Evolutionary conservation across 306 rosid genomes (phyloP).

Genomic region (Acmispon strigosus): DNA sequence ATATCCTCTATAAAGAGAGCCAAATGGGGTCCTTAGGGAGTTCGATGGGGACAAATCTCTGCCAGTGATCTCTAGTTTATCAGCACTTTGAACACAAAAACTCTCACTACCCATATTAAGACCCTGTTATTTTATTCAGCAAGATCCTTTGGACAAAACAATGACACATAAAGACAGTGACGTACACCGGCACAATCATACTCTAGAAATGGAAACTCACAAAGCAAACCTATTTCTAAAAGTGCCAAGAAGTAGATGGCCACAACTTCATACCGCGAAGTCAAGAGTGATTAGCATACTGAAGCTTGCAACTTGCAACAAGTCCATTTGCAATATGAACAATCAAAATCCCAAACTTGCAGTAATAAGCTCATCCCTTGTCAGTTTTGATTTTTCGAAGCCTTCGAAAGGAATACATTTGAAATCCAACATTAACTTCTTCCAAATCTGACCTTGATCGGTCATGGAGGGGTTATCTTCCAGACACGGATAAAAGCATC

Average conservation of each 20-base stretch:
- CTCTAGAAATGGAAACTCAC: conserved; percentile 16
- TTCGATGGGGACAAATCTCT: background rate
- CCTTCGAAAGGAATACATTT: conserved; percentile 14
- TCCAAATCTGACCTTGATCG: background rate
- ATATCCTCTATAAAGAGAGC: background rate
- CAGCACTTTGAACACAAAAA: conserved; percentile 1
- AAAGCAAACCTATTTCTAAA: conserved; percentile 1
- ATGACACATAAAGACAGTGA: background rate
- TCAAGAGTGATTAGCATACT: conserved; percentile 12
- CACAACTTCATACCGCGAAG: conserved; percentile 4
- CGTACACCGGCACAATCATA: conserved; percentile 17
- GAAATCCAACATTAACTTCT: conserved; percentile 18
- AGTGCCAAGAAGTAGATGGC: conserved; percentile 16
- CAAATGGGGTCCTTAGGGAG: background rate
- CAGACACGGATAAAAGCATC: conserved; percentile 97
- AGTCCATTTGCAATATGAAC: conserved; percentile 10
- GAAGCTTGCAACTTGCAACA: conserved; percentile 17
- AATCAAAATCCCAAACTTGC: conserved; percentile 16
- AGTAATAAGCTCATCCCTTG: conserved; percentile 3
- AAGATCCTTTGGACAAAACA: conserved; percentile 14
- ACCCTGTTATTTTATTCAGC: background rate
- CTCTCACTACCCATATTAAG: background rate
- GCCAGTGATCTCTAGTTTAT: background rate
- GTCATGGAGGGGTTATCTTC: conserved; percentile 62
- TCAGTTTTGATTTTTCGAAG: conserved; percentile 11